Percentiles rank a stretch among this genome's conserved stretches.
These are phyloP conservation scores for Fusarium austroafricanum DNA, from an alignment of 2,329 filamentous ascomycete genomes.

Conservation along the genomic window DNA sequence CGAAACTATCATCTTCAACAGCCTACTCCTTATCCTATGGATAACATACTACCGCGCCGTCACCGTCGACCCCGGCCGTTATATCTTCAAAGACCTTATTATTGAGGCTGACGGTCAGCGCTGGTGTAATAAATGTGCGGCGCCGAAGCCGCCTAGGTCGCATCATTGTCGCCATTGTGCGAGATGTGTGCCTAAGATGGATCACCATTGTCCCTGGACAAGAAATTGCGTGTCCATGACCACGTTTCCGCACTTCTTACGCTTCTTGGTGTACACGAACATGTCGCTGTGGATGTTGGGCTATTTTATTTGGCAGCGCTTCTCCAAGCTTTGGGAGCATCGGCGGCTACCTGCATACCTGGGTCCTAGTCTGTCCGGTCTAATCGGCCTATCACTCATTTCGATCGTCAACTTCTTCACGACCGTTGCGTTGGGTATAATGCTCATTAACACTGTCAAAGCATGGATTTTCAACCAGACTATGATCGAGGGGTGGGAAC, in stretches of 20 bases:
- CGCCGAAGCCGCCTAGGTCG: conserved; percentile 78
- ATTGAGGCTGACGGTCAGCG: conserved; percentile 51
- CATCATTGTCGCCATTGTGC: conserved; percentile 85
- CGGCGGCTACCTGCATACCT: conserved; percentile 79
- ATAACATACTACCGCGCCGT: conserved; percentile 75
- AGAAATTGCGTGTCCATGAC: conserved; percentile 84
- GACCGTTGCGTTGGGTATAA: conserved; percentile 70
- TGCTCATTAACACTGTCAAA: conserved; percentile 72
- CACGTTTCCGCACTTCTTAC: conserved; percentile 84
- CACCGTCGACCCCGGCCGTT: conserved; percentile 68
- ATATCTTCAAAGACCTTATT: conserved; percentile 56
- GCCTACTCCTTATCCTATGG: conserved; percentile 71
- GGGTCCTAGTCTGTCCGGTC: conserved; percentile 70
- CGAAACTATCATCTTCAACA: conserved; percentile 74
- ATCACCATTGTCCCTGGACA: conserved; percentile 90
- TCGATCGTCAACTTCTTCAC: conserved; percentile 68
- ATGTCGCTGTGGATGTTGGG: conserved; percentile 71
- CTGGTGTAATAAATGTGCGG: conserved; percentile 83
- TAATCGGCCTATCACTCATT: conserved; percentile 72
- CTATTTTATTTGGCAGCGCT: conserved; percentile 69
- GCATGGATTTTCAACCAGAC: conserved; percentile 76
- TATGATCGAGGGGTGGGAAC: conserved; percentile 84
- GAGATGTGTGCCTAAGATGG: conserved; percentile 83
- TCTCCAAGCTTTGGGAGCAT: conserved; percentile 69
- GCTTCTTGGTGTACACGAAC: conserved; percentile 79